Base-by-base conservation (phyloP, 306 rosid genomes). In the Sicyos baderoa region DNA sequence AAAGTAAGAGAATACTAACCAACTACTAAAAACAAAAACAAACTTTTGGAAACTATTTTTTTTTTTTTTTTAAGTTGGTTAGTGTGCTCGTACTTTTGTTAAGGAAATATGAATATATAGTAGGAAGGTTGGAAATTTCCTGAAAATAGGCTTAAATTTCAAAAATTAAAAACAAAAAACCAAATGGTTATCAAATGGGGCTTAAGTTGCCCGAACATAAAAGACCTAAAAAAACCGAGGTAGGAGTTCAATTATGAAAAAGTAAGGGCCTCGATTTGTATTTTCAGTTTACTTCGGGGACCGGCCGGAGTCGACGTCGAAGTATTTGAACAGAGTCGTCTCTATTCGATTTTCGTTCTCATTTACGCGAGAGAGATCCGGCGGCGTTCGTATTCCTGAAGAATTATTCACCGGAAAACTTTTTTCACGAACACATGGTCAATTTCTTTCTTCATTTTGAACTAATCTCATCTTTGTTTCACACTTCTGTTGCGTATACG, bases 321-420 rank as follows among this genome's bases (percentile, higher is more conserved):
- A 65, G 54, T 21, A 67, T 35, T 70, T 70, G 62, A 40, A 18
- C 14, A 21, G 52, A 42, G 21, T 40, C 49, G 53, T 35, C 29
- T 42, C 0, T 18, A 10, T 70, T 48, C 45, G 56, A 21, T 25
- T 49, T 27, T 67, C 45, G 1, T 40, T 40, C 45, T 40, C 45
- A 40, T 40, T 40, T 0, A 54, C 50, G 74, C 49, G 62, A 53
- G 52, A 10, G 74, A 58, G 63, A 70, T 54, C 74, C 63, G 63
- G 40, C 29, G 25, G 32, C 37, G 61, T n/a, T 35, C 74, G 16
- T 21, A 32, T 32, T 32, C 52, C 52, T 29, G 62, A 40, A 70
- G 15, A 29, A 37, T 35, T 54, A 27, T 35, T 70, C 54, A 52
- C 74, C 37, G 74, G 45, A 48, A 54, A 70, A 17, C 0, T 3